A percentile compares a stretch with the other conserved stretches of the same genome.
Evolutionary conservation across 345 rosid species (phyloP).

Genomic region (Camelina neglecta): DNA sequence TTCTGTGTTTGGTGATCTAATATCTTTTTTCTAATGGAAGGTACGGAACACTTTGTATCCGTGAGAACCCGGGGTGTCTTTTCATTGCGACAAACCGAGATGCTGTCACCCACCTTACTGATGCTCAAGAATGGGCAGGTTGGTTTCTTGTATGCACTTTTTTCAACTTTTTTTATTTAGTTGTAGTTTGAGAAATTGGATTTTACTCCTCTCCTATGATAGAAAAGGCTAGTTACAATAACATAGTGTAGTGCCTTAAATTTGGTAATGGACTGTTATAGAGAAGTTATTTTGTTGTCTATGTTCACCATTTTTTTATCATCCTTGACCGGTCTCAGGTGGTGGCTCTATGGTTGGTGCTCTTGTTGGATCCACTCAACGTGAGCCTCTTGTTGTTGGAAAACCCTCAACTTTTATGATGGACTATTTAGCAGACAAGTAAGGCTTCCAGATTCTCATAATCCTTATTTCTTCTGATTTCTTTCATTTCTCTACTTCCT

Average conservation of each 20-base stretch:
- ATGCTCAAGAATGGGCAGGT: conserved; percentile 99
- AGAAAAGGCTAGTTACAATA: neutral
- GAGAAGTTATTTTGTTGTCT: neutral
- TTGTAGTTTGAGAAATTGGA: neutral
- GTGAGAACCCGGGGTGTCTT: conserved; percentile 95
- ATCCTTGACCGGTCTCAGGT: conserved; percentile 52
- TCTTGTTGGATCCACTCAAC: conserved; percentile 74
- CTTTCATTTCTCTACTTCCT: neutral
- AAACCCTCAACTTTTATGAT: conserved; percentile 99
- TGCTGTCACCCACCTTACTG: conserved; percentile 91
- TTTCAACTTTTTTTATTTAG: neutral
- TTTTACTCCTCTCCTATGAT: conserved; percentile 1
- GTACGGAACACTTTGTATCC: conserved; percentile 92
- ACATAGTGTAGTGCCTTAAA: neutral
- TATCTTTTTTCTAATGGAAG: conserved; percentile 44
- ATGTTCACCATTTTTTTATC: neutral
- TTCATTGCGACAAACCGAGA: conserved; percentile 95
- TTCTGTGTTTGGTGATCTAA: conserved; percentile 18
- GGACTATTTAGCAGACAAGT: conserved; percentile 93
- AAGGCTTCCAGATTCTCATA: conserved; percentile 34
- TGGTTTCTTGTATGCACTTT: conserved; percentile 2
- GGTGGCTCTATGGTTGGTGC: conserved; percentile 99
- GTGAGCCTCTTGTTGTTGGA: conserved; percentile 90
- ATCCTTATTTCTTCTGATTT: neutral
- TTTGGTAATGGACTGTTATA: neutral